These are phyloP conservation scores for Fraxinus cuspidata DNA, from an alignment of 257 asterid genomes.

Conservation along the genomic window DNA sequence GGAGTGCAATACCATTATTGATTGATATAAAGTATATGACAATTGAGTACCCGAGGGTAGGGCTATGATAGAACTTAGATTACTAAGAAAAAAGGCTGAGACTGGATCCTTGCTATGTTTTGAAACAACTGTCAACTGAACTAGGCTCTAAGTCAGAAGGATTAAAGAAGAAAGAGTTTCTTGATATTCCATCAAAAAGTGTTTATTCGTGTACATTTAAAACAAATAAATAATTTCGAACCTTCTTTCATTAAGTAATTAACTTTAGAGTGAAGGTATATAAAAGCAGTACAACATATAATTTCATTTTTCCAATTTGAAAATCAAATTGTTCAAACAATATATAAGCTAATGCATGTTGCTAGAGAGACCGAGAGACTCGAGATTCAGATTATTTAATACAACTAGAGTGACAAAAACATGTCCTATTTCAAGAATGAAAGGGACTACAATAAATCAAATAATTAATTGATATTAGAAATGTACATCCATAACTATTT, in stretches of 20 bases:
- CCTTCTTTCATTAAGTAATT: not conserved
- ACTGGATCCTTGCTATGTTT: not conserved
- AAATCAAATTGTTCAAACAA: not conserved
- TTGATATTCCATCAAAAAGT: not conserved
- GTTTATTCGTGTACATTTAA: not conserved
- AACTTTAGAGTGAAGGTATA: not conserved
- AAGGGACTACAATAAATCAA: not conserved
- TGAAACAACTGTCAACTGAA: not conserved
- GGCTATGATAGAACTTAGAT: not conserved
- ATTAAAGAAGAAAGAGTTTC: not conserved
- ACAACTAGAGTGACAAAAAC: not conserved
- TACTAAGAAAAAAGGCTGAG: not conserved
- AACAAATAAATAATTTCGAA: not conserved
- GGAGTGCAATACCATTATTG: not conserved
- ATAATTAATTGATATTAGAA: not conserved
- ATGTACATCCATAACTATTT: not conserved
- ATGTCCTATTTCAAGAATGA: not conserved
- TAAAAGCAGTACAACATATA: not conserved
- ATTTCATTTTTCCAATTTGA: not conserved
- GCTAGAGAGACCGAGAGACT: not conserved
- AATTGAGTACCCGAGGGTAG: not conserved
- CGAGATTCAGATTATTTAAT: not conserved
- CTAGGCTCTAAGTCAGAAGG: not conserved
- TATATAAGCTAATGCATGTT: not conserved
- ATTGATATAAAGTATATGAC: not conserved